Base-by-base conservation (phyloP, 31 red algal genomes). In the Asparagopsis taxiformis region DNA sequence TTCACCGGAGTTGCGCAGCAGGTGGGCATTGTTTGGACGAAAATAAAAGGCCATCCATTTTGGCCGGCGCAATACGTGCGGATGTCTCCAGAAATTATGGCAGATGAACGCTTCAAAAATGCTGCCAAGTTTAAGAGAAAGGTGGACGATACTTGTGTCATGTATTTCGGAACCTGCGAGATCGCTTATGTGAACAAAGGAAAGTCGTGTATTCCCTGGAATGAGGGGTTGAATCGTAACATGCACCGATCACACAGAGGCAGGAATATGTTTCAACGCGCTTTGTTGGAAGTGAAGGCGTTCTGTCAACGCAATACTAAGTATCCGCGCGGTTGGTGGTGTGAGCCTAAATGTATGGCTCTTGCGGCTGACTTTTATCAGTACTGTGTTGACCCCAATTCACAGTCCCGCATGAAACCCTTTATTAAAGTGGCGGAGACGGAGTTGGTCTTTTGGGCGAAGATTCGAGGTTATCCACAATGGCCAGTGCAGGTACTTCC, bases 401-500 rank as follows among this genome's bases (percentile, higher is more conserved):
- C 65, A 1, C 31, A 87, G 50, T 20, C 49, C 1, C 62, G 43
- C 24, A 20, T 89, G 39, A 57, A 51, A 1, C 33, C 51, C 3
- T 69, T 82, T 55, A 62, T 69, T 11, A 29, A 33, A 17, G 54
- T 57, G 4, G 87, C 87, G 4, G 87, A 75, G 37, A 33, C 13
- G 6, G 76, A 77, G 48, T 54, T 70, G 13, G 62, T 91, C 49
- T 66, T 69, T 22, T 91, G 87, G 87, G 87, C 87, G 37, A 91
- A 91, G 69, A 44, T 74, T 17, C 75, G 87, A 13, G 68, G 87
- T 13, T 68, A 65, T 69, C 87, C 87, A 17, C 64, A 75, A n/a
- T 91, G 87, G 87, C 87, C 87, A 11, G 87, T 91, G 25, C 87
- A 91, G 54, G 70, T 82, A 1, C 22, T 91, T 17, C 87, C 87